A percentile compares a stretch with the other conserved stretches of the same genome.
These are phyloP conservation scores for Inga leiocalycina DNA, from an alignment of 306 rosid species.

Conservation along the genomic window DNA sequence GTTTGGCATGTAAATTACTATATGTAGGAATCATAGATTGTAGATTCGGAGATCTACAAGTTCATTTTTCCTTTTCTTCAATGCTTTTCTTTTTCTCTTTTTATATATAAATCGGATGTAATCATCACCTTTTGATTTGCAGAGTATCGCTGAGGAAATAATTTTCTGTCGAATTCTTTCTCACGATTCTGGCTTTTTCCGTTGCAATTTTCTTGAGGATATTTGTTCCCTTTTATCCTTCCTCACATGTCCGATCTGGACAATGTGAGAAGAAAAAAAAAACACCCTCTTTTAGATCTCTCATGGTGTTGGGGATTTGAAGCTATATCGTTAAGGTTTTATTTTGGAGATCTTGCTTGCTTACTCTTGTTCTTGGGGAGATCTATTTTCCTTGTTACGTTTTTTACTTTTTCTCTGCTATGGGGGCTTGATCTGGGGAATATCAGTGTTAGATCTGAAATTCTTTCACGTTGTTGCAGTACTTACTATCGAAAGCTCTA, in stretches of 20 bases:
- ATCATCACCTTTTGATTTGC: conserved; percentile 51
- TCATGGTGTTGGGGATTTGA: conserved; percentile 26
- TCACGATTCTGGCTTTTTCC: conserved; percentile 9
- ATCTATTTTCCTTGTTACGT: conserved; percentile 29
- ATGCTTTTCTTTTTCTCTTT: background rate
- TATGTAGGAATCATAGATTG: conserved; percentile 20
- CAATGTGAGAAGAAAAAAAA: background rate
- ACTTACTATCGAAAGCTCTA: conserved; percentile 10
- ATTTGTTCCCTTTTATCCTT: conserved; percentile 11
- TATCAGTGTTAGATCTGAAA: conserved; percentile 38
- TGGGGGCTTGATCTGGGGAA: background rate
- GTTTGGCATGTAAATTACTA: conserved; percentile 33
- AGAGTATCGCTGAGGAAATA: conserved; percentile 27
- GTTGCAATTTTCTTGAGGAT: background rate
- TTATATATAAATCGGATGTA: conserved; percentile 3
- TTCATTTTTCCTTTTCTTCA: conserved; percentile 18
- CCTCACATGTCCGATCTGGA: conserved; percentile 44
- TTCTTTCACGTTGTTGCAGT: conserved; percentile 16
- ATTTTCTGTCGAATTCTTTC: conserved; percentile 25
- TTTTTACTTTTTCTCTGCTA: background rate
- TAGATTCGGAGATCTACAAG: conserved; percentile 57
- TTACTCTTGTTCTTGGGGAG: conserved; percentile 24
- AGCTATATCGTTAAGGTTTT: background rate
- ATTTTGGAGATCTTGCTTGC: conserved; percentile 15
- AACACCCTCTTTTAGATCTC: conserved; percentile 32